A percentile compares a stretch with the other conserved stretches of the same genome.
These are phyloP conservation scores for Rhinocladiella mackenziei DNA, from an alignment of 2,329 filamentous ascomycete genomes.

Conservation along the genomic window DNA sequence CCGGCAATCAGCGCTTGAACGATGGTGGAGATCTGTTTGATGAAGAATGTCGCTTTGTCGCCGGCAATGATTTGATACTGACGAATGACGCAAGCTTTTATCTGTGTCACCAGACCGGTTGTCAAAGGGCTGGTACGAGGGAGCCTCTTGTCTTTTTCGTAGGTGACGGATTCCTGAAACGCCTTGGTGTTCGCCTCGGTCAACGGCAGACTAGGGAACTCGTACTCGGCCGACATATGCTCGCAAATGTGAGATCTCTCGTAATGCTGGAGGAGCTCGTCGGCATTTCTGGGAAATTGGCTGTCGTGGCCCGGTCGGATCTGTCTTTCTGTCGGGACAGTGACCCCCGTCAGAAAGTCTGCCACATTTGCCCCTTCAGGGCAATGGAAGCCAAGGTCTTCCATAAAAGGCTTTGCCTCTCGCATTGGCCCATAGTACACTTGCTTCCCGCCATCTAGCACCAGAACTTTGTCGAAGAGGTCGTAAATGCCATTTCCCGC, in stretches of 20 bases:
- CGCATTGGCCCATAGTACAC: conserved; percentile 61
- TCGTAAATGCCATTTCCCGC: conserved; percentile 67
- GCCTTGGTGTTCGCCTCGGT: conserved; percentile 49
- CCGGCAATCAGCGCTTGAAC: conserved; percentile 60
- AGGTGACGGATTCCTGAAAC: conserved; percentile 52
- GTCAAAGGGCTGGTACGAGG: conserved; percentile 54
- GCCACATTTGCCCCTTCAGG: conserved; percentile 59
- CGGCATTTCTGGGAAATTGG: conserved; percentile 44
- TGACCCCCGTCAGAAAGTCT: conserved; percentile 64
- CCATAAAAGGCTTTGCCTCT: conserved; percentile 62
- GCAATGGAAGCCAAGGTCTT: conserved; percentile 60
- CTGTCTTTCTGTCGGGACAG: conserved; percentile 51
- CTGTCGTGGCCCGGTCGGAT: conserved; percentile 43
- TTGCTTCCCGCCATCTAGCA: conserved; percentile 63
- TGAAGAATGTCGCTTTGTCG: conserved; percentile 60
- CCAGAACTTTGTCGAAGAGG: conserved; percentile 66
- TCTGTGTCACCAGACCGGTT: conserved; percentile 51
- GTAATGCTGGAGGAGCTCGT: conserved; percentile 49
- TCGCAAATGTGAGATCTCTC: conserved; percentile 50
- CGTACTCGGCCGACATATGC: conserved; percentile 54
- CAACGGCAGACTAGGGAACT: conserved; percentile 51
- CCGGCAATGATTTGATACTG: conserved; percentile 65
- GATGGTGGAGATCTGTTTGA: conserved; percentile 58
- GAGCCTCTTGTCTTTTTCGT: conserved; percentile 55
- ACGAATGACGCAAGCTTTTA: conserved; percentile 53